phyloP scores from a whole-genome alignment of 139 green algal species.

The Micractinium sp. region DNA sequence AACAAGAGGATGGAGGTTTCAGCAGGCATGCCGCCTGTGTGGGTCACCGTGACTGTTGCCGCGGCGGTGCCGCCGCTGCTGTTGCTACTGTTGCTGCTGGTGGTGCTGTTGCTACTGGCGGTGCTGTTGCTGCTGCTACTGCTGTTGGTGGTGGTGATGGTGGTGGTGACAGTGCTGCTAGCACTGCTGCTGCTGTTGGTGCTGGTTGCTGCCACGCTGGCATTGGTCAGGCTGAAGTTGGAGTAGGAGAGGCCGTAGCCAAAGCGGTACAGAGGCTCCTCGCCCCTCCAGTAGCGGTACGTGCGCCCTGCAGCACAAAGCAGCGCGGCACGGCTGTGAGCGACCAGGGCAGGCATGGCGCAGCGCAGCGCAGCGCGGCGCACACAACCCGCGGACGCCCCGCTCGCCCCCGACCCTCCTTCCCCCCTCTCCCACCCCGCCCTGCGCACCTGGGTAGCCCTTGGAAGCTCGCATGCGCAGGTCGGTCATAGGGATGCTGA shows the following conservation, averaged over 20 bases:
- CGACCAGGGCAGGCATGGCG: neutral
- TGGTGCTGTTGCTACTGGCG: neutral
- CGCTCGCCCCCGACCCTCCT: too few relatives aligned
- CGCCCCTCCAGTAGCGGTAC: slow-evolving; percentile 30
- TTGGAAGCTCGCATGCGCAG: slow-evolving; percentile 41
- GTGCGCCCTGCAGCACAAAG: slow-evolving; percentile 27
- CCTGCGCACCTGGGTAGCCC: neutral
- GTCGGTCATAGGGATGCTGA: slow-evolving; percentile 4
- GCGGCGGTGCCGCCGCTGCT: neutral
- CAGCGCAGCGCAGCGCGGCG: neutral
- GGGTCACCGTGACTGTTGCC: neutral
- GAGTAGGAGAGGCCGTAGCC: slow-evolving; percentile 48
- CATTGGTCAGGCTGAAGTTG: slow-evolving; percentile 16
- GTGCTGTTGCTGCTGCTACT: neutral
- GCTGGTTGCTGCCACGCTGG: neutral
- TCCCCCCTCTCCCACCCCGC: too few relatives aligned
- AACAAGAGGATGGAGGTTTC: neutral
- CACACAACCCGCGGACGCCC: too few relatives aligned
- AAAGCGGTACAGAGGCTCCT: slow-evolving; percentile 37
- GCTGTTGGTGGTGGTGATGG: neutral
- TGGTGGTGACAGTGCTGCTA: neutral
- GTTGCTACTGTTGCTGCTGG: neutral
- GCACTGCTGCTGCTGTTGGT: neutral
- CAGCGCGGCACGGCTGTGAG: neutral
- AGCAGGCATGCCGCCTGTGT: neutral